phyloP scores from a whole-genome alignment of 805 yeast species.

The Saturnispora zaruensis region DNA sequence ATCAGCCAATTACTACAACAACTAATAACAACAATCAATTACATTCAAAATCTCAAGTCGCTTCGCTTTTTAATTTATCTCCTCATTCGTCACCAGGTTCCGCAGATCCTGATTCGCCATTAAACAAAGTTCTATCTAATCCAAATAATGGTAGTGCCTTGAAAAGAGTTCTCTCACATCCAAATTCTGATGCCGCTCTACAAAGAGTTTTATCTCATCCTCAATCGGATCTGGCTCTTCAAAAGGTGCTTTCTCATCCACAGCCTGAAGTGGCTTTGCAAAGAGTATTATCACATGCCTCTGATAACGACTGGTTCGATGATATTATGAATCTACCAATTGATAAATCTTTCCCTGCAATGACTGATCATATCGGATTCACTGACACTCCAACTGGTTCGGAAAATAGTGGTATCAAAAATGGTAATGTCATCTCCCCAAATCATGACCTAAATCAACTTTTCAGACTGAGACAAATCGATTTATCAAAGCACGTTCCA shows the following conservation, averaged over 20 bases:
- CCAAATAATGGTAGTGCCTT: slow-evolving; percentile 14
- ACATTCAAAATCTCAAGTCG: not conserved
- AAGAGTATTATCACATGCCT: slow-evolving; percentile 11
- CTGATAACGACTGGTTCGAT: slow-evolving; percentile 51
- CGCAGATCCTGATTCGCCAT: slow-evolving; percentile 6
- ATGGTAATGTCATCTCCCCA: slow-evolving; percentile 8
- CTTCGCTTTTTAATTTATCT: not conserved
- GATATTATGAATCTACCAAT: slow-evolving; percentile 63
- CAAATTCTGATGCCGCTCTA: slow-evolving; percentile 13
- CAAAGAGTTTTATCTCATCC: slow-evolving; percentile 16
- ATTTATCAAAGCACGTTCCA: slow-evolving; percentile 45
- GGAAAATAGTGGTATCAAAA: slow-evolving; percentile 21
- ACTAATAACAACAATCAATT: not conserved
- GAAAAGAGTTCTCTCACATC: slow-evolving; percentile 16
- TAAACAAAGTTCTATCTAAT: slow-evolving; percentile 14
- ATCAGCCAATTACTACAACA: not conserved
- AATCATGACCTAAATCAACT: slow-evolving; percentile 46
- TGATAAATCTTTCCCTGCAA: slow-evolving; percentile 46
- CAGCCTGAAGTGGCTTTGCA: slow-evolving; percentile 12
- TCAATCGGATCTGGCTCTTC: slow-evolving; percentile 14
- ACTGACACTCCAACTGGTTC: slow-evolving; percentile 30
- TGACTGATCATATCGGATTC: slow-evolving; percentile 54
- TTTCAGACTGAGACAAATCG: slow-evolving; percentile 59
- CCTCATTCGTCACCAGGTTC: not conserved
- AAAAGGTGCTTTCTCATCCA: slow-evolving; percentile 16